Evolutionary conservation across 257 asterid genomes (phyloP).

Genomic region (Jasminum sambac): DNA sequence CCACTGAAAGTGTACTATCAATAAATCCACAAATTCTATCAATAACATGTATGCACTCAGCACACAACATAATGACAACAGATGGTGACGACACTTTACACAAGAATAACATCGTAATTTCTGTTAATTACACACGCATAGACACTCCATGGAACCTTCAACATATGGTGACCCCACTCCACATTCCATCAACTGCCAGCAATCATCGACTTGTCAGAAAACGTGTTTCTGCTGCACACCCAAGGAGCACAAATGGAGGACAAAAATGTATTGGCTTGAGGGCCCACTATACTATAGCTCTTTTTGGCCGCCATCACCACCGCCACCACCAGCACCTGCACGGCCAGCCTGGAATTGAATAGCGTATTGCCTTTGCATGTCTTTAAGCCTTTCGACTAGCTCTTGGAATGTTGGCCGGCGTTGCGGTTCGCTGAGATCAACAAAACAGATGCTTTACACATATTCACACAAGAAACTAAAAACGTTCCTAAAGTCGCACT

Average conservation of each 20-base stretch:
- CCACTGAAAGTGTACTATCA: not conserved
- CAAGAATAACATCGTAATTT: not conserved
- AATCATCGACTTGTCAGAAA: not conserved
- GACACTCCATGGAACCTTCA: not conserved
- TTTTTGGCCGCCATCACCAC: slow-evolving; percentile 43
- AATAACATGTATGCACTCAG: not conserved
- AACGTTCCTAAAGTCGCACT: not conserved
- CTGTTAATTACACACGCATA: slow-evolving; percentile 3
- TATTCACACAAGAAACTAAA: no score
- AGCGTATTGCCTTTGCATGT: slow-evolving; percentile 52
- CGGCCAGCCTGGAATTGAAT: slow-evolving; percentile 64
- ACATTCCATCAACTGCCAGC: not conserved
- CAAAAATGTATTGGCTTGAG: not conserved
- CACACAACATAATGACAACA: not conserved
- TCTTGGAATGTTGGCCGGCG: slow-evolving; percentile 78
- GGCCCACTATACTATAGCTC: slow-evolving; percentile 36
- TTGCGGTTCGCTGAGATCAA: slow-evolving; percentile 62
- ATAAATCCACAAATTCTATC: not conserved
- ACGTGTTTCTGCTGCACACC: not conserved
- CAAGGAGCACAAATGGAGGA: not conserved
- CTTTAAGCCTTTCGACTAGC: slow-evolving; percentile 70
- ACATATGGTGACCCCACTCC: not conserved
- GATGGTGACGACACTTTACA: not conserved
- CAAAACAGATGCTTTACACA: slow-evolving; percentile 16
- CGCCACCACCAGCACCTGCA: slow-evolving; percentile 26